phyloP scores from a whole-genome alignment of 2,329 filamentous ascomycete genomes.

The Dothiorella sarmentorum region DNA sequence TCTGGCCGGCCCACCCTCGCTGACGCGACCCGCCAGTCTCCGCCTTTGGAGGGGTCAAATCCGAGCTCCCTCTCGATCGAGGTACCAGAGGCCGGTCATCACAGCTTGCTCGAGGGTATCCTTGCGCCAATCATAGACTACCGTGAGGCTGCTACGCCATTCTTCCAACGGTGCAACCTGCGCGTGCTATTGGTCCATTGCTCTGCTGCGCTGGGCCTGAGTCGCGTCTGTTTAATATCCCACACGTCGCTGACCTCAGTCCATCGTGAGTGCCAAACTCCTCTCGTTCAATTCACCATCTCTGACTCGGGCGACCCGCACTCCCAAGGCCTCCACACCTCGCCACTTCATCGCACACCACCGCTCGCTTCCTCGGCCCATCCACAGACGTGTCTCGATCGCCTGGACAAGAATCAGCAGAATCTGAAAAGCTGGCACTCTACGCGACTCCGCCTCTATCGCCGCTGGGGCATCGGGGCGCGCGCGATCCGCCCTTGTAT shows the following conservation, averaged over 20 bases:
- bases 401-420: slow-evolving; percentile 19
- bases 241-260: slow-evolving; percentile 28
- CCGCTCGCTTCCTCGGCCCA: slow-evolving; percentile 16
- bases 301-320: slow-evolving; percentile 20
- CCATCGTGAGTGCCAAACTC: slow-evolving; percentile 27
- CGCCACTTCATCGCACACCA: slow-evolving; percentile 6
- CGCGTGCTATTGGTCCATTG: slow-evolving; percentile 31
- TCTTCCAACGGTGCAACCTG: slow-evolving; percentile 26
- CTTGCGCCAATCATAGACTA: slow-evolving; percentile 30
- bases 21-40: slow-evolving; percentile 29
- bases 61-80: slow-evolving; percentile 28
- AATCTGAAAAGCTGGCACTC: slow-evolving; percentile 61
- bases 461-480: slow-evolving; percentile 61
- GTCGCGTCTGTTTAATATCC: slow-evolving; percentile 34
- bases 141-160: slow-evolving; percentile 36
- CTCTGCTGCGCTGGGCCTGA: slow-evolving; percentile 32
- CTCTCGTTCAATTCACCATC: slow-evolving; percentile 20
- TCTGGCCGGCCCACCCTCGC: slow-evolving; percentile 28
- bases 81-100: slow-evolving; percentile 24
- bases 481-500: slow-evolving; percentile 57
- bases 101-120: slow-evolving; percentile 37
- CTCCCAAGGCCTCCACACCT: slow-evolving; percentile 11
- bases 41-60: slow-evolving; percentile 34
- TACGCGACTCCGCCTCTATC: slow-evolving; percentile 61
- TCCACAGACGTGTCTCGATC: slow-evolving; percentile 16